Percentiles rank a stretch among this genome's conserved stretches.
Evolutionary conservation across 805 yeast species (phyloP).

Genomic region (Isabelozyma gotoi): DNA sequence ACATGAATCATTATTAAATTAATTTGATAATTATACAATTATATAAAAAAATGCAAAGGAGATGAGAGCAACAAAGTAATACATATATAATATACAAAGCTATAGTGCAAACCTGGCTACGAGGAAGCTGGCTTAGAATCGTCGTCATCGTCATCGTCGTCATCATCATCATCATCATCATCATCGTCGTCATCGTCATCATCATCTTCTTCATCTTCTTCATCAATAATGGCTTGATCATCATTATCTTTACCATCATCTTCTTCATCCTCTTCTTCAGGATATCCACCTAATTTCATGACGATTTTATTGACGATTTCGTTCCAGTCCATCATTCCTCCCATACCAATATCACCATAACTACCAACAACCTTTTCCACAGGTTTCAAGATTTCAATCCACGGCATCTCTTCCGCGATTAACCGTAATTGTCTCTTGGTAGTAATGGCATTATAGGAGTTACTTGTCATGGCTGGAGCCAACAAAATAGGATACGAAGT

Average conservation of each 20-base stretch:
- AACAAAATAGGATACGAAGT: conserved; percentile 82
- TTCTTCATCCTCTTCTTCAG: conserved; percentile 50
- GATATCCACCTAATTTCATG: conserved; percentile 58
- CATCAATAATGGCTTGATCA: conserved; percentile 23
- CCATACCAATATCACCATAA: conserved; percentile 98
- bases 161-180: conserved; percentile 45
- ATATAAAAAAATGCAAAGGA: too few relatives aligned
- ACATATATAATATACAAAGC: background rate
- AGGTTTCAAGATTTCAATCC: conserved; percentile 92
- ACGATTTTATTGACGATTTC: conserved; percentile 88
- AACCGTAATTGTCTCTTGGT: conserved; percentile 80
- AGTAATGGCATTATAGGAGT: conserved; percentile 84
- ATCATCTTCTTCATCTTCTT: conserved; percentile 31
- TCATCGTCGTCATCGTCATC: conserved; percentile 35
- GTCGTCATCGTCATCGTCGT: conserved; percentile 47
- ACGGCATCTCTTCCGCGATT: conserved; percentile 87
- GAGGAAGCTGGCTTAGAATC: conserved; percentile 17
- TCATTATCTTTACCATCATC: conserved; percentile 41
- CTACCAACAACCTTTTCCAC: conserved; percentile 90
- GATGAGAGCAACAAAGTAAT: background rate
- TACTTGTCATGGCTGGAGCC: conserved; percentile 96
- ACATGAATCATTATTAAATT: background rate
- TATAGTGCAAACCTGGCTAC: background rate
- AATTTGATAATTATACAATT: too few relatives aligned
- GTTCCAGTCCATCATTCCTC: conserved; percentile 98